phyloP scores from a whole-genome alignment of 192 early-diverging fungal species.

The Linnemannia hyalina region DNA sequence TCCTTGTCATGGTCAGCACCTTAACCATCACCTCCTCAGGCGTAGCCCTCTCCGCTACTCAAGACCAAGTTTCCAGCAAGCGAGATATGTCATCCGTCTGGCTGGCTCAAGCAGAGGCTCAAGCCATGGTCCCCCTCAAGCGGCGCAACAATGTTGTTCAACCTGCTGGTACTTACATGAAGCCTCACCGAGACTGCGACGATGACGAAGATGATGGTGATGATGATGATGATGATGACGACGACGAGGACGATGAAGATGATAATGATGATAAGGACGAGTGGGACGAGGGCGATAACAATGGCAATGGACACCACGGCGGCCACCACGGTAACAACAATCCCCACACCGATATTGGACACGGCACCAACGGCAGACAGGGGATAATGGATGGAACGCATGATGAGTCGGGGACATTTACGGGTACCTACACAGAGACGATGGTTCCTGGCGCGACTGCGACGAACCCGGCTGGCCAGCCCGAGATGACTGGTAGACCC shows the following conservation, averaged over 20 bases:
- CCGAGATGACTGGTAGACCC: background rate
- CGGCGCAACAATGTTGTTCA: background rate
- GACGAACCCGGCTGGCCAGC: background rate
- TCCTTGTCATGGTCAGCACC: background rate
- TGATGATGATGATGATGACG: constrained; percentile 17
- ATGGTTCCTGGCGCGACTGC: background rate
- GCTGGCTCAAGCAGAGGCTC: background rate
- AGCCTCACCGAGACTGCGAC: background rate
- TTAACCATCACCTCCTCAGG: background rate
- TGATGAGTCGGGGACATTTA: background rate
- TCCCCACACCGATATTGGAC: background rate
- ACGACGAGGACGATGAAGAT: too few species aligned
- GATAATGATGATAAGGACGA: constrained; percentile 21
- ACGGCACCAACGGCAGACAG: background rate
- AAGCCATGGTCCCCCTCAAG: background rate
- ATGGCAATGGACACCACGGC: background rate
- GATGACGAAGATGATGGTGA: constrained; percentile 3
- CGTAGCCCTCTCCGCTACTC: background rate
- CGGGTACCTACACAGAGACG: background rate
- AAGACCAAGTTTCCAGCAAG: background rate
- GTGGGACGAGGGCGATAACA: background rate
- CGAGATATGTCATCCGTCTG: constrained; percentile 5
- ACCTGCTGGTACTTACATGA: background rate
- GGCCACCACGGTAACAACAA: background rate
- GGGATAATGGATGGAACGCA: background rate